Conservation (phyloP, 2,329 filamentous ascomycete genomes). For the Talaromyces sp. region DNA sequence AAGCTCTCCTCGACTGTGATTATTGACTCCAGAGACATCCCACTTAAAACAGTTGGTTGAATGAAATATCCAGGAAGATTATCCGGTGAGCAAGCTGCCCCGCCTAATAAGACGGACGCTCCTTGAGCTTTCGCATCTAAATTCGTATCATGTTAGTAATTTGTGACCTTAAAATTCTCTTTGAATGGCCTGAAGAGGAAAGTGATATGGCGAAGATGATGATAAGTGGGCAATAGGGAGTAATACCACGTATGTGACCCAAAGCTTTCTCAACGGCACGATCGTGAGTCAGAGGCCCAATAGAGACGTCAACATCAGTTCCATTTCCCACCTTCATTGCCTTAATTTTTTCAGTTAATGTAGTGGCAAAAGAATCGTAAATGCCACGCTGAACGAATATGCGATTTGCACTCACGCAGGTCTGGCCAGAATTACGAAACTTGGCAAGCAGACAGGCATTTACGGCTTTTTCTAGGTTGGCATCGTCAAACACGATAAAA, state of each 20-base stretch:
- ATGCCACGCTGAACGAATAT: background rate
- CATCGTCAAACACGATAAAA: conserved; percentile 37
- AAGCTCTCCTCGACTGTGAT: background rate
- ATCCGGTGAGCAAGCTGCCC: background rate
- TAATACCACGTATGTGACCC: background rate
- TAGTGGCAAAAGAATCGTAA: background rate
- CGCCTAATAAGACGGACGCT: background rate
- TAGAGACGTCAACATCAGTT: background rate
- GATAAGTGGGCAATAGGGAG: background rate
- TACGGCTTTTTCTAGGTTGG: conserved; percentile 30
- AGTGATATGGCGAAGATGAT: background rate
- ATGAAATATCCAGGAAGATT: background rate
- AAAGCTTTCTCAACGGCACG: background rate
- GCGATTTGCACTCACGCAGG: background rate
- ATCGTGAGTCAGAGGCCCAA: background rate
- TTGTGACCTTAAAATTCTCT: background rate
- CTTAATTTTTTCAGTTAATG: background rate
- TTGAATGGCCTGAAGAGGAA: background rate
- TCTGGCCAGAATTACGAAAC: background rate
- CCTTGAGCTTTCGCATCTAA: background rate
- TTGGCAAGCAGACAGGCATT: conserved; percentile 32
- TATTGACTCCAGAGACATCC: background rate
- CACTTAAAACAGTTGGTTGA: background rate
- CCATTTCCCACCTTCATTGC: background rate
- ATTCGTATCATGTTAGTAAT: background rate